Evolutionary conservation across 75 land plant species (phyloP), one percentile per base, ranked within the genome.

Genomic region (Sequoia sempervirens): DNA sequence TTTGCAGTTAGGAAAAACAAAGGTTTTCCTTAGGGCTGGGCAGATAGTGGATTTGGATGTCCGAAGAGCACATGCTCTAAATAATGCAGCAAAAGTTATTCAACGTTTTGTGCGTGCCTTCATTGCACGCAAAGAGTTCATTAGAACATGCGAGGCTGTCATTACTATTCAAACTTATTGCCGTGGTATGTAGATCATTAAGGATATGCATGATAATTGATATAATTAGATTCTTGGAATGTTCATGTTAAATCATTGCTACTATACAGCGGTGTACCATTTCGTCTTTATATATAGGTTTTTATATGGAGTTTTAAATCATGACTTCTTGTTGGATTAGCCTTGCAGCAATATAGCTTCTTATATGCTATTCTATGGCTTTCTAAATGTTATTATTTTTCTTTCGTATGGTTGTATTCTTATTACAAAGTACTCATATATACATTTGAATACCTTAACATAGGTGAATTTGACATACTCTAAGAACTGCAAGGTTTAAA

Each of bases 31-130:
- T 46, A 87, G 96, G 81, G 96, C 95, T 66, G 96, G 96, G 40
- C 95, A 94, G 85, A 94, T 94, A 93, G 96, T 95, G 45, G 96
- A 94, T 74, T 89, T 94, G 80, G 96, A 94, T 91, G 91, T 93
- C 41, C 85, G 91, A 64, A 91, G 96, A 85, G 88, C 95, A 38
- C 93, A 91, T 84, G 92, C 92, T 23, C 88, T 94, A 47, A 87
- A 89, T 41, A 82, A 81, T 81, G 94, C 96, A 89, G 96, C 96
- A 80, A 90, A 87, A 82, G 80, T 81, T 7, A 91, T 94, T 82
- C 96, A 94, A 84, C 87, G 95, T 82, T 87, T 84, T 85, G 87
- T 87, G 14, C 95, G 92, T 82, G 90, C 96, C 40, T 88, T 89
- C 75, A 88, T 94, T 81, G 91, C 96, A 81, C 89, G 89, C 28